phyloP scores from a whole-genome alignment of 2,329 filamentous ascomycete species.

The Penicillium hesseltinei region DNA sequence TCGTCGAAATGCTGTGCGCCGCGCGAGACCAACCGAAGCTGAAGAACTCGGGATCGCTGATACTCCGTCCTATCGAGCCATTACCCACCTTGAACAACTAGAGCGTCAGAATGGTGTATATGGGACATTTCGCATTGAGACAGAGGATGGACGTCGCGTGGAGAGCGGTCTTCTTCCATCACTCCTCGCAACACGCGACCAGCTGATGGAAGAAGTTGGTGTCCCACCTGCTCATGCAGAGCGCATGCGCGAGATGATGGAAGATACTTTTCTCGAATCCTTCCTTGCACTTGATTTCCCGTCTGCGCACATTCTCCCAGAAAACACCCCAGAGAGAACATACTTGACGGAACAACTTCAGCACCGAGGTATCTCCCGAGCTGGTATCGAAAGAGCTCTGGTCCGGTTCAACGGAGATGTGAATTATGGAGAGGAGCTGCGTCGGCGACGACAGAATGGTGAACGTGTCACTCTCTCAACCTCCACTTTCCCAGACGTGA shows the following conservation, averaged over 20 bases:
- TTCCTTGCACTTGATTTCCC: conserved; percentile 44
- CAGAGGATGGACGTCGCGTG: conserved; percentile 41
- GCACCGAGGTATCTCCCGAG: conserved; percentile 39
- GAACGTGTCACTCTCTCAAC: conserved; percentile 39
- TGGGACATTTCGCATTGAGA: conserved; percentile 44
- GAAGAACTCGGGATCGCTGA: conserved; percentile 26
- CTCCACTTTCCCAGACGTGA: conserved; percentile 32
- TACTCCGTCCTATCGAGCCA: conserved; percentile 39
- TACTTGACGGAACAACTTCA: conserved; percentile 41
- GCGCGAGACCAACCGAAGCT: conserved; percentile 31
- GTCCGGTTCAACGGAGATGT: conserved; percentile 40
- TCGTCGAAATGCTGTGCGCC: conserved; percentile 42
- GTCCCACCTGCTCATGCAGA: conserved; percentile 39
- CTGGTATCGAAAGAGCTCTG: conserved; percentile 39
- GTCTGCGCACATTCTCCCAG: conserved; percentile 34
- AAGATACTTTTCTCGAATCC: conserved; percentile 44
- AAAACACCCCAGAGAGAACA: conserved; percentile 34
- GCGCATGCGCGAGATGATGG: conserved; percentile 45
- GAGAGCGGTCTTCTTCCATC: conserved; percentile 45
- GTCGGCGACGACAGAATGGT: conserved; percentile 39
- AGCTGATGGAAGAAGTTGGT: conserved; percentile 43
- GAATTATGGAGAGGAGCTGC: conserved; percentile 41
- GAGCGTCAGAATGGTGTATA: conserved; percentile 44
- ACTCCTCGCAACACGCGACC: conserved; percentile 41
- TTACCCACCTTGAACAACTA: conserved; percentile 40